Percentiles rank a stretch among this genome's conserved stretches.
Evolutionary conservation across 1,284 basidiomycete genomes (phyloP).

Genomic region (Cystobasidium sp.): DNA sequence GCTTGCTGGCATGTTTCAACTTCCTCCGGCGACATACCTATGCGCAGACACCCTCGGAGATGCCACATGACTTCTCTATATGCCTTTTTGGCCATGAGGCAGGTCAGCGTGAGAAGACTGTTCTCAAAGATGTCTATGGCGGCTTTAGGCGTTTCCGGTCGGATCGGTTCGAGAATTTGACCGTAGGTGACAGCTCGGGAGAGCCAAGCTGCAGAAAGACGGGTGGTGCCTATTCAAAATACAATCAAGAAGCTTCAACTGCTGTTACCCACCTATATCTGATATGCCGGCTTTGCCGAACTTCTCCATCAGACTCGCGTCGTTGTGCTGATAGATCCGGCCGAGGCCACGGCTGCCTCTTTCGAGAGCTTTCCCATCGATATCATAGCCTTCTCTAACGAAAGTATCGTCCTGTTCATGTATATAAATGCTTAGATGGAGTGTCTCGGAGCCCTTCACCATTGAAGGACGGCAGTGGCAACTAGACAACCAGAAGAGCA

Average conservation of each 20-base stretch:
- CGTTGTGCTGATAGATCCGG: slow-evolving; percentile 34
- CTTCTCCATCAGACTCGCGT: slow-evolving; percentile 26
- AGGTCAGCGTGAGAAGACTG: slow-evolving; percentile 32
- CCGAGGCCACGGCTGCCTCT: slow-evolving; percentile 29
- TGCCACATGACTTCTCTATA: slow-evolving; percentile 43
- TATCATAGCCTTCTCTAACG: slow-evolving; percentile 36
- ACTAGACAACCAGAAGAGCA: too few species aligned
- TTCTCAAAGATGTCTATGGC: slow-evolving; percentile 34
- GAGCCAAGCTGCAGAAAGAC: slow-evolving; percentile 17
- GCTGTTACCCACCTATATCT: slow-evolving; percentile 23
- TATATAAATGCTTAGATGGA: too few species aligned
- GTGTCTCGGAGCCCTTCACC: too few species aligned
- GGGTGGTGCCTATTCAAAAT: too few species aligned
- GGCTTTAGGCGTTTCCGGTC: slow-evolving; percentile 26
- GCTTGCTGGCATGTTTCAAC: slow-evolving; percentile 41
- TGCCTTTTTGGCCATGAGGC: slow-evolving; percentile 36
- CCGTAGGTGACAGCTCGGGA: slow-evolving; percentile 31
- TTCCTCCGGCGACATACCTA: slow-evolving; percentile 32
- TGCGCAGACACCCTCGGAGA: slow-evolving; percentile 34
- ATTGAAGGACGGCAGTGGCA: background rate
- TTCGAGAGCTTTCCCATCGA: slow-evolving; percentile 22
- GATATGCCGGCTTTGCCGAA: slow-evolving; percentile 28
- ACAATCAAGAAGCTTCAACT: background rate
- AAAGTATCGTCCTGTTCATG: slow-evolving; percentile 33
- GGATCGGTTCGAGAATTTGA: slow-evolving; percentile 26